Conservation (phyloP, 2,329 filamentous ascomycete genomes). For the Aspergillus niger region DNA sequence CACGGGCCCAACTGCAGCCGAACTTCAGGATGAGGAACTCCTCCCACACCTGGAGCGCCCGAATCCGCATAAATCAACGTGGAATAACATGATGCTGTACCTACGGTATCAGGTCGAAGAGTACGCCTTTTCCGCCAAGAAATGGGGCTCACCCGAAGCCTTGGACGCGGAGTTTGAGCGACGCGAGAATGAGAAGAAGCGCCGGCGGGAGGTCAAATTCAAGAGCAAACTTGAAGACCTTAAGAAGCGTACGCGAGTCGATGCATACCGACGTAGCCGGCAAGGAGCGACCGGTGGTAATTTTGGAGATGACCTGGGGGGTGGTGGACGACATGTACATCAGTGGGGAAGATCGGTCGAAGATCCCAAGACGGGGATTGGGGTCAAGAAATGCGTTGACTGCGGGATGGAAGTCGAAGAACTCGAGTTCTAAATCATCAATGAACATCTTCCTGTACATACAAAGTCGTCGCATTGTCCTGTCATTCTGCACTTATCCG, state of each 20-base stretch:
- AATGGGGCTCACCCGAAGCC: slow-evolving; percentile 86
- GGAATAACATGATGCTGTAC: slow-evolving; percentile 99
- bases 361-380: slow-evolving; percentile 57
- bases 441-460: too few relatives aligned
- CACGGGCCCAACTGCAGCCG: slow-evolving; percentile 56
- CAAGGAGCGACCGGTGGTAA: slow-evolving; percentile 51
- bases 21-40: slow-evolving; percentile 84
- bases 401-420: slow-evolving; percentile 71
- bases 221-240: slow-evolving; percentile 83
- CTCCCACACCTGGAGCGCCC: slow-evolving; percentile 85
- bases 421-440: slow-evolving; percentile 55
- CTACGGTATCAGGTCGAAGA: slow-evolving; percentile 91
- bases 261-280: slow-evolving; percentile 77
- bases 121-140: slow-evolving; percentile 77
- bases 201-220: slow-evolving; percentile 87
- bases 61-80: slow-evolving; percentile 93
- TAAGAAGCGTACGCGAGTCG: slow-evolving; percentile 90
- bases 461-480: too few relatives aligned
- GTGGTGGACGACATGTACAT: slow-evolving; percentile 76
- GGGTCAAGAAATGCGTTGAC: slow-evolving; percentile 71
- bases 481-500: too few relatives aligned
- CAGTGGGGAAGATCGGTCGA: slow-evolving; percentile 70
- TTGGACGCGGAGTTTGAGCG: slow-evolving; percentile 86
- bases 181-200: slow-evolving; percentile 77
- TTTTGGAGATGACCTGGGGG: slow-evolving; percentile 77